Base-by-base conservation (phyloP, 768 basidiomycete species). In the Trametopsis cervina region DNA sequence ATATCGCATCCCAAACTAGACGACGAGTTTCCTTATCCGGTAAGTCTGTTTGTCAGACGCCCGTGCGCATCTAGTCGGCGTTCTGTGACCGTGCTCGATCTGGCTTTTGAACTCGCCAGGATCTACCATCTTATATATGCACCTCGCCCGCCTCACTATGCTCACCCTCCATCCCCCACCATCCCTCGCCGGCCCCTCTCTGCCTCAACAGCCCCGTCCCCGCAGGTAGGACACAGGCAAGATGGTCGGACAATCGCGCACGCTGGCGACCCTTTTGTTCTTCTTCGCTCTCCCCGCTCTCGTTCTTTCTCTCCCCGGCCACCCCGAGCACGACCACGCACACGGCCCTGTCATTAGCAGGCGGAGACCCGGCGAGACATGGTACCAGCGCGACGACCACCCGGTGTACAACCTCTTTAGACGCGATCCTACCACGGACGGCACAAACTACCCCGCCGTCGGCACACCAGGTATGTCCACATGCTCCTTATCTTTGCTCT, bases 331-430 rank as follows among this genome's bases (percentile, higher is more conserved):
- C 33, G 57, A 48, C 12, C 57, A 57, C 50, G 45, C 52, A 22
- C 58, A 62, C 47, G 42, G 33, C 3, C 33, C 48, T 3, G n/a
- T n/a, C n/a, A 52, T 57, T 42, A 44, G 26, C 48, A 51, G 45
- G 23, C 56, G 49, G 29, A 57, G 64, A 12, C 66, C 68, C 12
- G 57, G 50, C 50, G 54, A 44, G 27, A 42, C 36, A 4, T 90
- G 88, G 88, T 79, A 75, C 59, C 89, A 88, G 44, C 59, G 65
- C 38, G 59, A 69, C 13, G 74, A 73, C 54, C 85, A 89, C 57
- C 78, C 77, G 3, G 78, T 72, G 7, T 71, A 84, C 59, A 46
- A 56, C 39, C 70, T 91, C 42, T 90, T 89, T 66, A 73, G 69
- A 57, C 81, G 86, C 38, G 58, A 53, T 27, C 49, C 17, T 39